Evolutionary conservation across 2,329 filamentous ascomycete species (phyloP).

Genomic region (Aspergillus sergii): DNA sequence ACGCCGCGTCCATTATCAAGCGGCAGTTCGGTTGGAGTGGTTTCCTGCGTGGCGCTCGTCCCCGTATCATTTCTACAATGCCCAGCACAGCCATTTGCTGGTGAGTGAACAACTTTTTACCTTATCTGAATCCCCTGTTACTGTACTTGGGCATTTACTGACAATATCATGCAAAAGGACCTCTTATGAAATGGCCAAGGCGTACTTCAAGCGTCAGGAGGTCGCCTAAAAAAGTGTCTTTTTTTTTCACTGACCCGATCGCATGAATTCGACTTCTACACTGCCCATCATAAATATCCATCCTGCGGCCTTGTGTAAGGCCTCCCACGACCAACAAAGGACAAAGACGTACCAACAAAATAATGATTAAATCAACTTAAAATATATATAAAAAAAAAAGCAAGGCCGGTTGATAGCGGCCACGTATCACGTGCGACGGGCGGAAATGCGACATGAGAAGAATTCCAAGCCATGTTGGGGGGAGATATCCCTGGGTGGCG

Average conservation of each 20-base stretch:
- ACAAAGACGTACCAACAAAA: not conserved
- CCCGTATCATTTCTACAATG: conserved; percentile 93
- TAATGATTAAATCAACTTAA: conserved; percentile 1
- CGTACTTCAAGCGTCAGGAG: conserved; percentile 60
- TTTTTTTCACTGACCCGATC: conserved; percentile 12
- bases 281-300: conserved; percentile 3
- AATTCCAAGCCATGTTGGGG: not conserved
- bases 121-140: not conserved
- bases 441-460: not conserved
- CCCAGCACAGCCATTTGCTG: conserved; percentile 99
- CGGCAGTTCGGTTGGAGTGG: conserved; percentile 80
- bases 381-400: conserved; percentile 3
- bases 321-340: not conserved
- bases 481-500: not conserved
- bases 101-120: conserved; percentile 51
- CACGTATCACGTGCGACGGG: conserved; percentile 8
- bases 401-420: not conserved
- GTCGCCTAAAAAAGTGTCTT: conserved; percentile 22
- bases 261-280: conserved; percentile 17
- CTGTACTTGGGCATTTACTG: conserved; percentile 1
- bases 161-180: conserved; percentile 46
- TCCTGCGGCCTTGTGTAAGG: conserved; percentile 1
- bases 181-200: conserved; percentile 69
- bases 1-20: conserved; percentile 80
- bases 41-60: conserved; percentile 91